Base-by-base conservation (phyloP, 148 eudicot species). In the Hydrangea macrophylla region DNA sequence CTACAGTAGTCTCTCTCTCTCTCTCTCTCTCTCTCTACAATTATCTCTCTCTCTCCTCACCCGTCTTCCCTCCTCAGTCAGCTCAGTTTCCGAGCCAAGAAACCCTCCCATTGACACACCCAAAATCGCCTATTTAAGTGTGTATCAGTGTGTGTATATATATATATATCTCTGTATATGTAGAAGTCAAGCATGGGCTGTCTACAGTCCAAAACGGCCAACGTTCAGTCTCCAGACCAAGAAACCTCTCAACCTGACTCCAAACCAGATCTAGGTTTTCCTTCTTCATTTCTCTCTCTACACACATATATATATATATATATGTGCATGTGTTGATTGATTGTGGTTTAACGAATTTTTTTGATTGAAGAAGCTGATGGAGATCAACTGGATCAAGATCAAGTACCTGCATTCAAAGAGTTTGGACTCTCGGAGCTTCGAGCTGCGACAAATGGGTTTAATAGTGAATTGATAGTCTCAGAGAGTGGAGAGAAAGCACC, bases 401-500 rank as follows among this genome's bases (percentile, higher is more conserved):
- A 78, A 70, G 82, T 81, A 35, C 84, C 88, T 48, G 68, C 73
- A n/a, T 84, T 84, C 51, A 81, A 81, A 62, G 84, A 84, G 69
- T 84, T 75, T 33, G 73, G 69, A 25, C 80, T 84, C 60, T 62
- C 78, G 7, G 88, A 84, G 69, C 75, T 84, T n/a, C 69, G 84
- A 30, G 69, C 78, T 54, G 88, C 88, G 17, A 81, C 88, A 1
- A 84, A 84, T 76, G 88, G 84, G 44, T 84, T 84, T 62, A 84
- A 65, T 62, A 81, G 82, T n/a, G 88, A 81, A 8, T 55, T 81
- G 40, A 81, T 84, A 30, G 84, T 84, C 30, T 84, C 88, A 6
- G 88, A 84, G 79, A 84, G 88, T 60, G 88, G 88, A 26, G 88
- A 84, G 67, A 84, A 81, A 70, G 85, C 88, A 55, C 88, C 88